Percentiles rank a stretch among this genome's conserved stretches.
phyloP scores from a whole-genome alignment of 1,139 yeast species.

The Lodderomyces margitis region DNA sequence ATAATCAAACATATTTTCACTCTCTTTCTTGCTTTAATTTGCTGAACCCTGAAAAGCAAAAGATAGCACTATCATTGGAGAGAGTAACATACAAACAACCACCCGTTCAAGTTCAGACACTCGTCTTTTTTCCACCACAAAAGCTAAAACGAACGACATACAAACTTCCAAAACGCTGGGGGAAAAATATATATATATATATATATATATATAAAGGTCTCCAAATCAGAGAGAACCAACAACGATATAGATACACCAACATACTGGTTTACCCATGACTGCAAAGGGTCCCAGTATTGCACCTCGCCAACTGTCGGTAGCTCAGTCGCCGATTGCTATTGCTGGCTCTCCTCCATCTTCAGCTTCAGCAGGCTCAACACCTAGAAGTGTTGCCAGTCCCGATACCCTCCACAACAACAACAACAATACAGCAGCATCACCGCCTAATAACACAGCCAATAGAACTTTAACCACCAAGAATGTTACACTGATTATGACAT shows the following conservation, averaged over 20 bases:
- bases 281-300: constrained; percentile 32
- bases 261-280: constrained; percentile 18
- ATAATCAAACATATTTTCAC: too few relatives aligned
- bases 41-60: too few relatives aligned
- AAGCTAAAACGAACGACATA: too few relatives aligned
- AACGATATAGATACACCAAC: too few relatives aligned
- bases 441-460: constrained; percentile 1
- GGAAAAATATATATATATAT: background rate
- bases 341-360: constrained; percentile 23
- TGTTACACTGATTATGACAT: constrained; percentile 54
- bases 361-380: constrained; percentile 11
- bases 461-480: background rate
- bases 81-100: too few relatives aligned
- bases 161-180: background rate
- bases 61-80: too few relatives aligned
- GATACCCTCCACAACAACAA: constrained; percentile 5
- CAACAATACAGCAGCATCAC: background rate
- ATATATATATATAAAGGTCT: too few relatives aligned
- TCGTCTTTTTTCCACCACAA: too few relatives aligned
- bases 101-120: too few relatives aligned
- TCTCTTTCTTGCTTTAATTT: too few relatives aligned
- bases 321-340: constrained; percentile 33
- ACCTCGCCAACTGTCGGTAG: constrained; percentile 40
- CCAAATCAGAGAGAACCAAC: background rate
- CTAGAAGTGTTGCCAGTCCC: constrained; percentile 13